Evolutionary conservation across 1,284 basidiomycete species (phyloP).

Genomic region (Pyrrhoderma lamaoense): DNA sequence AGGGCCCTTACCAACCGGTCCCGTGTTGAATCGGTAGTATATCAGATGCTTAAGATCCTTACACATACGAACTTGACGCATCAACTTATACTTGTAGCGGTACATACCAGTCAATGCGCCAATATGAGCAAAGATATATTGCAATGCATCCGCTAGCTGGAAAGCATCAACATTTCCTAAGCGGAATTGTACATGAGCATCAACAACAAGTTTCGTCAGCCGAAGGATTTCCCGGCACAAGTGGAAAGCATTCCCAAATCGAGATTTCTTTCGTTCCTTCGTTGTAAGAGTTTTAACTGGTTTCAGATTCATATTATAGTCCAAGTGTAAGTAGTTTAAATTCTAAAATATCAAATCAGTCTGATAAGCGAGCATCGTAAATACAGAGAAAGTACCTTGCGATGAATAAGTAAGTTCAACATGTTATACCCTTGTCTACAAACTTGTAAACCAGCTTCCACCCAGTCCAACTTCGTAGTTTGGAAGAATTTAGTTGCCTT

Average conservation of each 20-base stretch:
- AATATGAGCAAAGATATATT: conserved; percentile 97
- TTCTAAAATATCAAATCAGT: conserved; percentile 46
- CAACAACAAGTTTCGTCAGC: conserved; percentile 96
- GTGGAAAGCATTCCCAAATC: conserved; percentile 99
- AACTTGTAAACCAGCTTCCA: conserved; percentile 97
- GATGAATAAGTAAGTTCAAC: conserved; percentile 97
- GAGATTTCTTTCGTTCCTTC: conserved; percentile 99
- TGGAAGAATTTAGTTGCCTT: conserved; percentile 99
- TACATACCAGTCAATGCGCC: conserved; percentile 99
- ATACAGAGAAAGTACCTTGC: conserved; percentile 57
- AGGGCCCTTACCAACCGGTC: conserved; percentile 97
- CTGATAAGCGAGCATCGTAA: conserved; percentile 3
- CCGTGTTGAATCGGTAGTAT: conserved; percentile 98
- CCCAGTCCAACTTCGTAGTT: conserved; percentile 96
- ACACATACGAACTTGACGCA: conserved; percentile 99
- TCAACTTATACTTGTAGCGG: conserved; percentile 99
- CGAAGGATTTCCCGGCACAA: conserved; percentile 96
- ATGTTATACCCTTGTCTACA: conserved; percentile 99
- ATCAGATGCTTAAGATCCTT: conserved; percentile 98
- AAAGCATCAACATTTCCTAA: conserved; percentile 99
- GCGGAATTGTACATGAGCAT: conserved; percentile 97
- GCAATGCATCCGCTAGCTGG: conserved; percentile 96
- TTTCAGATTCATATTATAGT: conserved; percentile 95
- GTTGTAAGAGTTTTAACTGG: conserved; percentile 99
- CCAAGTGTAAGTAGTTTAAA: conserved; percentile 89